These are phyloP conservation scores for Pseudocercospora vitis DNA, from an alignment of 2,329 filamentous ascomycete genomes.

Conservation along the genomic window DNA sequence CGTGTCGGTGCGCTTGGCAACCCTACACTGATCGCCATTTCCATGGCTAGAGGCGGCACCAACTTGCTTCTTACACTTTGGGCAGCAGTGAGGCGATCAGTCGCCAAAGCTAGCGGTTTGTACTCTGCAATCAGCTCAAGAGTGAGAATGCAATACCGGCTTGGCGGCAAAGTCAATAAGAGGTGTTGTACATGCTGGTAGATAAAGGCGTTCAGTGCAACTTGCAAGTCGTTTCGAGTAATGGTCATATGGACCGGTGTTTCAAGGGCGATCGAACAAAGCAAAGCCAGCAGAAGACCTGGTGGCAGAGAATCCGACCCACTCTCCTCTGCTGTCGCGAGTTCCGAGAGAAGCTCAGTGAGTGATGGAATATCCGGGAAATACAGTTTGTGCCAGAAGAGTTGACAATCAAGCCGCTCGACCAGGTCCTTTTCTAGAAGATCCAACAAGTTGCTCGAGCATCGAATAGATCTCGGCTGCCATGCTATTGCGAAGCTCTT, in stretches of 20 bases:
- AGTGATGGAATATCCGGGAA: constrained; percentile 17
- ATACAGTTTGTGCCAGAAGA: constrained; percentile 19
- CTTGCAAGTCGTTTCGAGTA: background rate
- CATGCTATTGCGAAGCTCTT: background rate
- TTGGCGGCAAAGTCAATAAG: background rate
- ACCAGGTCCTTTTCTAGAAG: background rate
- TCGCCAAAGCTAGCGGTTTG: background rate
- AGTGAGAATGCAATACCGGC: constrained; percentile 1
- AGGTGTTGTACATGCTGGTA: background rate
- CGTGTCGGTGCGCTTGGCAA: background rate
- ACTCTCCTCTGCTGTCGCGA: background rate
- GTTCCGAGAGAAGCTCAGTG: background rate
- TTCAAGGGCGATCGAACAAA: background rate
- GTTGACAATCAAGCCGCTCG: background rate
- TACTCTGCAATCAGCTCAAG: constrained; percentile 1
- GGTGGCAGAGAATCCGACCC: background rate
- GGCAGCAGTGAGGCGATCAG: background rate
- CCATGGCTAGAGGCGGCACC: background rate
- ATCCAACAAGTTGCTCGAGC: background rate
- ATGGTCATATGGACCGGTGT: no score
- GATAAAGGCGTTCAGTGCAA: background rate
- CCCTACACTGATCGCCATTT: background rate
- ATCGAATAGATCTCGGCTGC: background rate
- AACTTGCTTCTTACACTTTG: background rate
- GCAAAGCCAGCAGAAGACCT: background rate